These are phyloP conservation scores for Cinnamomum chago DNA, from an alignment of 164 flowering plant species.

Conservation along the genomic window DNA sequence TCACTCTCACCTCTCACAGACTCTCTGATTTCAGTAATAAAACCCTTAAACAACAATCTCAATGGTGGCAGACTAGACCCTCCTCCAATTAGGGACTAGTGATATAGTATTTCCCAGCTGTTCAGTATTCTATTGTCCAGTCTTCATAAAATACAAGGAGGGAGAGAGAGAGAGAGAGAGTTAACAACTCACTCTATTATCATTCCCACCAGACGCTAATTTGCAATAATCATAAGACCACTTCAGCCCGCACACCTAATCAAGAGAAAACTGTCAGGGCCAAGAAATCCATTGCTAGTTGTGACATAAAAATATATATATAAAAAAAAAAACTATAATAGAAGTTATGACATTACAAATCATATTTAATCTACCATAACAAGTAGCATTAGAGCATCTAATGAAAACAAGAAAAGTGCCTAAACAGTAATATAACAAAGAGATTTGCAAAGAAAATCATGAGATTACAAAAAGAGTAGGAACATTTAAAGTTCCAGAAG, in stretches of 20 bases:
- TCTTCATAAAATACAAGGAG: no score
- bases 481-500: background rate
- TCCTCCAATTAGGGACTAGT: no score
- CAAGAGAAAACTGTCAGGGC: background rate
- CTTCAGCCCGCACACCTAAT: constrained; percentile 91
- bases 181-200: constrained; percentile 58
- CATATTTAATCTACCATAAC: background rate
- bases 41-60: no score
- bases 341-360: background rate
- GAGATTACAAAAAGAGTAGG: background rate
- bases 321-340: no score
- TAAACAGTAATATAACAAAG: background rate
- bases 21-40: no score
- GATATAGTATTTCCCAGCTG: no score
- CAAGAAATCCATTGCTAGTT: background rate
- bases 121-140: no score
- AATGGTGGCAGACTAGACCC: no score
- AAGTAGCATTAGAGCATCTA: background rate
- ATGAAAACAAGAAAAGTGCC: background rate
- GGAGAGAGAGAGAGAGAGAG: background rate
- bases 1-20: no score
- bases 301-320: background rate
- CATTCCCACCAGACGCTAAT: constrained; percentile 98
- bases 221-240: constrained; percentile 98
- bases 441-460: background rate